These are phyloP conservation scores for Eutypa lata DNA, from an alignment of 2,329 filamentous ascomycete genomes.

Conservation along the genomic window DNA sequence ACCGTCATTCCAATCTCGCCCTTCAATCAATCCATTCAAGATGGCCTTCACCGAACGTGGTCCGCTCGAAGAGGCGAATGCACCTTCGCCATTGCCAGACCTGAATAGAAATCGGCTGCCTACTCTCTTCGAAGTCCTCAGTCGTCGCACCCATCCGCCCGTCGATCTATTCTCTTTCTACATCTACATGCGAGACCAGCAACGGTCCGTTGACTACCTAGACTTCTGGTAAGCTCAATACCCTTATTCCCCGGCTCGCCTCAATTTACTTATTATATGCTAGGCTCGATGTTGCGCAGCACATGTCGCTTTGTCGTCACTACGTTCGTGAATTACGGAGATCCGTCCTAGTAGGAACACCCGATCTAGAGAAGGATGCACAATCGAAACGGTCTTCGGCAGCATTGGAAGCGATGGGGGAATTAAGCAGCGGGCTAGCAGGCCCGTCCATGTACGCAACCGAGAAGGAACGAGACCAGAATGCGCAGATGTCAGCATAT, in stretches of 20 bases:
- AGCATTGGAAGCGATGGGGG: constrained; percentile 69
- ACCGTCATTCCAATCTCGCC: no score
- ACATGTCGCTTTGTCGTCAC: constrained; percentile 95
- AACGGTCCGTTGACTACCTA: constrained; percentile 94
- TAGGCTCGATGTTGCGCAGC: constrained; percentile 98
- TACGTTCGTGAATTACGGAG: constrained; percentile 94
- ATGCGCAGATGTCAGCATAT: constrained; percentile 89
- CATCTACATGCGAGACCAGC: constrained; percentile 99
- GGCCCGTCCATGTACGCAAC: constrained; percentile 62
- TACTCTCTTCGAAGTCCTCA: constrained; percentile 93
- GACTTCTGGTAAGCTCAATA: constrained; percentile 80
- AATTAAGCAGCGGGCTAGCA: constrained; percentile 58
- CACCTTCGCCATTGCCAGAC: constrained; percentile 56
- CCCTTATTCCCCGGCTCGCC: constrained; percentile 6
- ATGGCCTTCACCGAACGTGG: constrained; percentile 33
- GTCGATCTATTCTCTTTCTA: constrained; percentile 99
- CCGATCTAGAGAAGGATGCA: constrained; percentile 76
- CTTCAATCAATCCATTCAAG: constrained; percentile 10
- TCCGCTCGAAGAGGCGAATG: constrained; percentile 25
- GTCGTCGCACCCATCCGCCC: constrained; percentile 87
- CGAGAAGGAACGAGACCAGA: constrained; percentile 72
- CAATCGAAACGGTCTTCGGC: constrained; percentile 83
- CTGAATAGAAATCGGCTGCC: constrained; percentile 78
- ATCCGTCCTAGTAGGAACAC: constrained; percentile 89
- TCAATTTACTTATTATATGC: constrained; percentile 16